Evolutionary conservation across 352 stramenopile species (phyloP).

Genomic region (Saprolegnia parasitica): DNA sequence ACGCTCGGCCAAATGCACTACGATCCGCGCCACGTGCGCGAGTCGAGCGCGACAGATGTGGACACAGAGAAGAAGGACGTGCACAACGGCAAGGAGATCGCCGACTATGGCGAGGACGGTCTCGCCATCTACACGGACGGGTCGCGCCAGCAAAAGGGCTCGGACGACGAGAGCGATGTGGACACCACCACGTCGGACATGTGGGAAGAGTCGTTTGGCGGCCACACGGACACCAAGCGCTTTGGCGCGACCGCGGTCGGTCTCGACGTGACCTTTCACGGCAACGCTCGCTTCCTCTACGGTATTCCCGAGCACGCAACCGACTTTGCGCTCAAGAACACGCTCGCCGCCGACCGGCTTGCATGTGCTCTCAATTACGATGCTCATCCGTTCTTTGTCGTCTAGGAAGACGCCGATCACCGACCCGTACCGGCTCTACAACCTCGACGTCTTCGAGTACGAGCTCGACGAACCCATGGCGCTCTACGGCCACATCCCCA

Average conservation of each 20-base stretch:
- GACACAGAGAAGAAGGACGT: constrained; percentile 43
- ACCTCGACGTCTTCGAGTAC: constrained; percentile 99
- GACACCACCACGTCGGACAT: constrained; percentile 37
- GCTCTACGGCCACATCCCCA: constrained; percentile 90
- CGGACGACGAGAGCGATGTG: constrained; percentile 29
- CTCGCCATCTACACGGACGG: constrained; percentile 96
- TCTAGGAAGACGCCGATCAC: constrained; percentile 39
- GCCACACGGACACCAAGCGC: constrained; percentile 85
- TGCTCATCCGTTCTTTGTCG: not conserved
- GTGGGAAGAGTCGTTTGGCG: constrained; percentile 94
- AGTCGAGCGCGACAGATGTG: constrained; percentile 33
- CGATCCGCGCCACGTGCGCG: constrained; percentile 71
- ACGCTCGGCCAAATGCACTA: constrained; percentile 65
- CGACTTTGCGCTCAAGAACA: constrained; percentile 92
- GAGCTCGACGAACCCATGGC: constrained; percentile 98
- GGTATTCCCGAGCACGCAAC: constrained; percentile 97
- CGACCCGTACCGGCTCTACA: constrained; percentile 99
- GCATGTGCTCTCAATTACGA: constrained; percentile 26
- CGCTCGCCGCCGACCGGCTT: constrained; percentile 42
- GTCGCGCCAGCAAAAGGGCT: constrained; percentile 67
- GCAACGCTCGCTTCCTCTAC: constrained; percentile 83
- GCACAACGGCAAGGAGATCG: constrained; percentile 89
- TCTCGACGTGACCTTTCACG: constrained; percentile 93
- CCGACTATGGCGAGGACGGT: constrained; percentile 97
- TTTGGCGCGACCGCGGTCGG: constrained; percentile 92